Conservation (phyloP, 352 stramenopile genomes). For the Phytophthora sp. region DNA sequence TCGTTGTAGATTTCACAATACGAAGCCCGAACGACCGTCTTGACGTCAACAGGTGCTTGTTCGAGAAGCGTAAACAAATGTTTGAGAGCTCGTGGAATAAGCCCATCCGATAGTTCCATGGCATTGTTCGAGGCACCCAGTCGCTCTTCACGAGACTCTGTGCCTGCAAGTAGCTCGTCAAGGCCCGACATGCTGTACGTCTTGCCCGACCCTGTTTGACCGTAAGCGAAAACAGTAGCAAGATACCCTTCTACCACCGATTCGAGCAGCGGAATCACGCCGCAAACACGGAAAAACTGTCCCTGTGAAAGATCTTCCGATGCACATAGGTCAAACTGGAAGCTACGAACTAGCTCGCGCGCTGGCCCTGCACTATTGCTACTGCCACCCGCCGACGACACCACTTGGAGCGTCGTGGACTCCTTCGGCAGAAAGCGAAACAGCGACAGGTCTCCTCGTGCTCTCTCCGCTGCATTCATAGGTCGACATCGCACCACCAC, state of each 20-base stretch:
- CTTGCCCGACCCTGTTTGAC: slow-evolving; percentile 72
- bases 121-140: background rate
- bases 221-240: slow-evolving; percentile 73
- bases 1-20: slow-evolving; percentile 91
- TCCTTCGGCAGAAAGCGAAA: slow-evolving; percentile 65
- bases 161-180: slow-evolving; percentile 58
- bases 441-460: slow-evolving; percentile 51
- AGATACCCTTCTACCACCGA: slow-evolving; percentile 76
- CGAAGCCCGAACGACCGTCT: slow-evolving; percentile 71
- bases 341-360: slow-evolving; percentile 76
- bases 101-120: slow-evolving; percentile 59
- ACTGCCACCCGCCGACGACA: slow-evolving; percentile 43
- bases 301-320: slow-evolving; percentile 62
- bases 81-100: slow-evolving; percentile 78
- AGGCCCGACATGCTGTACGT: slow-evolving; percentile 85
- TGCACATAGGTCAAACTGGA: slow-evolving; percentile 79
- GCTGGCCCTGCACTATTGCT: slow-evolving; percentile 8
- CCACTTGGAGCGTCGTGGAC: slow-evolving; percentile 55
- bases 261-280: slow-evolving; percentile 64
- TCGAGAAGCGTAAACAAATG: slow-evolving; percentile 68
- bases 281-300: slow-evolving; percentile 70
- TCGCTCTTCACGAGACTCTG: slow-evolving; percentile 20
- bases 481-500: slow-evolving; percentile 72
- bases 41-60: slow-evolving; percentile 46
- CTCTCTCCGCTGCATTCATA: slow-evolving; percentile 57